phyloP scores from a whole-genome alignment of 768 basidiomycete genomes.

The Suillus lakei region DNA sequence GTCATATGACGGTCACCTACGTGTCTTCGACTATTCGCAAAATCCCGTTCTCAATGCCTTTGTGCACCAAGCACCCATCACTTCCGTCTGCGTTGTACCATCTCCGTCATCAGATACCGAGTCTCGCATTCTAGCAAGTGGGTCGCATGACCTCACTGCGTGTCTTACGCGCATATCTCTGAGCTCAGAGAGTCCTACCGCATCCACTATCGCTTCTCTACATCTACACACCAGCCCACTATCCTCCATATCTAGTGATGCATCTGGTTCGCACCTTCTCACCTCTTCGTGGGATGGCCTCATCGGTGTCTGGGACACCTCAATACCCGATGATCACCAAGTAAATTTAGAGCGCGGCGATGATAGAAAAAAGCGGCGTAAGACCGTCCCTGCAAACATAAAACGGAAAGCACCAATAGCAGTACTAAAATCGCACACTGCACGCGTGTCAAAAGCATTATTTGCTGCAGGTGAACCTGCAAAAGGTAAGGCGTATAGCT shows the following conservation, averaged over 20 bases:
- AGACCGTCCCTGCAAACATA: slow-evolving; percentile 44
- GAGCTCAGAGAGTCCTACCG: slow-evolving; percentile 25
- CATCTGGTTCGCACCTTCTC: slow-evolving; percentile 65
- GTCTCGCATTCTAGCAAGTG: slow-evolving; percentile 58
- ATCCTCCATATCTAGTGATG: slow-evolving; percentile 66
- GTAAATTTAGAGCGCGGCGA: slow-evolving; percentile 36
- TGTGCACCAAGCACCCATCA: slow-evolving; percentile 69
- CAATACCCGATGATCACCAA: slow-evolving; percentile 66
- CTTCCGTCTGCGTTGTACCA: slow-evolving; percentile 64
- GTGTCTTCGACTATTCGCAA: slow-evolving; percentile 75
- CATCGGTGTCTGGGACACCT: slow-evolving; percentile 80
- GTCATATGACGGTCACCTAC: slow-evolving; percentile 81
- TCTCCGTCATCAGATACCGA: slow-evolving; percentile 28
- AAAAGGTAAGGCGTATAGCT: slow-evolving; percentile 62
- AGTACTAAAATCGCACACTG: slow-evolving; percentile 85
- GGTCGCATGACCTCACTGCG: slow-evolving; percentile 82
- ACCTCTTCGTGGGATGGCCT: slow-evolving; percentile 89
- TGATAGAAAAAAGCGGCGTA: slow-evolving; percentile 65
- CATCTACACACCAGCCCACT: slow-evolving; percentile 85
- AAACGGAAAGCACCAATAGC: slow-evolving; percentile 69
- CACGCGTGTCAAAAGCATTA: slow-evolving; percentile 73
- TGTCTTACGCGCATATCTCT: slow-evolving; percentile 46
- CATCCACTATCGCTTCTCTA: slow-evolving; percentile 65
- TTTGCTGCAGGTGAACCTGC: slow-evolving; percentile 48
- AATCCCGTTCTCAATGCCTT: slow-evolving; percentile 51